Base-by-base conservation (phyloP, 1,284 basidiomycete genomes). In the Austroboletus niveus region DNA sequence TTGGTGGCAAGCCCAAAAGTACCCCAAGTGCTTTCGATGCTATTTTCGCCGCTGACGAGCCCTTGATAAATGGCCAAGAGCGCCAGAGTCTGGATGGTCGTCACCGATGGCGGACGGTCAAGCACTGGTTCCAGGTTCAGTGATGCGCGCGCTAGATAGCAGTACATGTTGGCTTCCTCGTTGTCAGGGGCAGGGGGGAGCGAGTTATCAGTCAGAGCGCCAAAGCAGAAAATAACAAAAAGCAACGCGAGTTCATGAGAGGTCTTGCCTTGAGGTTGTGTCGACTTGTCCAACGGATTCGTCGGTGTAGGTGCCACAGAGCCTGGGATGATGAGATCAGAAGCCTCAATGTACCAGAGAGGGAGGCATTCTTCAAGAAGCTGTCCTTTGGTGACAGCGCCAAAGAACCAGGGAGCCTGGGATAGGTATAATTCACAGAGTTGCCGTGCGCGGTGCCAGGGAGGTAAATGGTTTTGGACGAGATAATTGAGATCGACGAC, bases 331-430 rank as follows among this genome's bases (percentile, higher is more conserved):
- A 63, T 42, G 59, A 60, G 65, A 24, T 65, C 61, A n/a, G 69
- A 59, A 11, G 76, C 76, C 56, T 85, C 84, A 15, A 66, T 64
- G 57, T 85, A 88, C 80, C 84, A 87, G 35, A 81, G 62, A 24
- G 86, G 85, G 15, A 88, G 69, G 30, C 83, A 68, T 56, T 88
- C 85, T 51, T 84, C 80, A n/a, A 75, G 57, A 20, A 88, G 68
- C 53, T 88, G 85, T 14, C 70, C 71, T 36, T 72, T 70, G 3
- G 81, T 82, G 29, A 87, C 79, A 1, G 85, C 82, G 31, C 84
- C 82, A 55, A 86, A 87, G 63, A 88, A 87, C 87, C 87, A 89
- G 0, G 84, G 83, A 2, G 85, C 83, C 59, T 85, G 82, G 24
- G 84, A 81, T 45, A 88, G 75, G 64, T 89, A 89, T 12, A 86